These are phyloP conservation scores for Primulina tabacum DNA, from an alignment of 257 asterid species.

Conservation along the genomic window DNA sequence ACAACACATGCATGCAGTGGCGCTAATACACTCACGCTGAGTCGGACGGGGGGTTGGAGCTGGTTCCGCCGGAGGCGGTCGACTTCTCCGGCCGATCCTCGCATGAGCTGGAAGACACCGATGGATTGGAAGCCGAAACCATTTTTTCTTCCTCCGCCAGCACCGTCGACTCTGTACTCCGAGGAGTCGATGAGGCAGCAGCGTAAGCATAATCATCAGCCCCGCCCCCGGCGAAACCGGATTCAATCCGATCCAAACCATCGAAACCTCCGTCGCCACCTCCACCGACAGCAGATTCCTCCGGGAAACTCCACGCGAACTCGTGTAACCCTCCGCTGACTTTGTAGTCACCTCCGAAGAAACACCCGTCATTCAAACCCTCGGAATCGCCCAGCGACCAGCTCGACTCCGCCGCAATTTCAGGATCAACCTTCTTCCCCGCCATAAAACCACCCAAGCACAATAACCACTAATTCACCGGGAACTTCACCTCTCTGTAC, in stretches of 20 bases:
- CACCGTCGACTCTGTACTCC: slow-evolving; percentile 22
- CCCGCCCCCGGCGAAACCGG: slow-evolving; percentile 34
- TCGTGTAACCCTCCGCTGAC: slow-evolving; percentile 48
- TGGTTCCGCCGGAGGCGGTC: slow-evolving; percentile 41
- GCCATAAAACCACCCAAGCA: slow-evolving; percentile 25
- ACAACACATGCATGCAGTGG: slow-evolving; percentile 33
- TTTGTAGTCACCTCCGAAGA: slow-evolving; percentile 32
- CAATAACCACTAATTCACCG: neutral
- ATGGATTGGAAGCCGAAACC: slow-evolving; percentile 29
- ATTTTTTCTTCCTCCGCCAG: slow-evolving; percentile 25
- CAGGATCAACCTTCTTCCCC: slow-evolving; percentile 35
- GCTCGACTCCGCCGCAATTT: slow-evolving; percentile 38
- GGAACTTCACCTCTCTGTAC: no score
- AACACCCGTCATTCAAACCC: slow-evolving; percentile 23
- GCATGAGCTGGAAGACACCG: slow-evolving; percentile 70
- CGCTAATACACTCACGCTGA: slow-evolving; percentile 61
- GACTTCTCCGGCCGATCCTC: slow-evolving; percentile 68
- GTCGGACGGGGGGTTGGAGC: slow-evolving; percentile 47
- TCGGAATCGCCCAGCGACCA: slow-evolving; percentile 39
- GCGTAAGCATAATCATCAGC: slow-evolving; percentile 15
- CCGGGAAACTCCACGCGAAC: slow-evolving; percentile 70
- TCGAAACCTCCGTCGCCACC: slow-evolving; percentile 17
- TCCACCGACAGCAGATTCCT: slow-evolving; percentile 1
- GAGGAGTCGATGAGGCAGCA: slow-evolving; percentile 18
- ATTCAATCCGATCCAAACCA: slow-evolving; percentile 36